These are phyloP conservation scores for Hypoxylon fragiforme DNA, from an alignment of 495 filamentous ascomycete species.

Conservation along the genomic window DNA sequence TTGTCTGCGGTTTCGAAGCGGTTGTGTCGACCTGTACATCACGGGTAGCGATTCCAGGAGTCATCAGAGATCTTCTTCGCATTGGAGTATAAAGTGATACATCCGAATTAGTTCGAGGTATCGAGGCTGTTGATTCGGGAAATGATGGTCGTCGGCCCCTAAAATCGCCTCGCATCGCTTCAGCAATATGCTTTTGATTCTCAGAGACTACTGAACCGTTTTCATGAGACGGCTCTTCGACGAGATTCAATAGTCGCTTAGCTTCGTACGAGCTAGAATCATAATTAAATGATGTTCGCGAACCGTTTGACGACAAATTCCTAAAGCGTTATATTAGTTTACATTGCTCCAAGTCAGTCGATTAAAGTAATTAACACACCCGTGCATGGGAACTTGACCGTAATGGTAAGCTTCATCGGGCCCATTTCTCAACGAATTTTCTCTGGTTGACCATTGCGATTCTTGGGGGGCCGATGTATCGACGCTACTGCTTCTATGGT, in stretches of 20 bases:
- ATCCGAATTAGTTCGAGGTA: conserved; percentile 47
- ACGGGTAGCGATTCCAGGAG: conserved; percentile 52
- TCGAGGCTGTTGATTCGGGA: conserved; percentile 32
- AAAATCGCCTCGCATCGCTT: conserved; percentile 39
- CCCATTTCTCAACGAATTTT: conserved; percentile 15
- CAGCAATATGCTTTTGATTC: conserved; percentile 40
- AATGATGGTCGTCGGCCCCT: conserved; percentile 38
- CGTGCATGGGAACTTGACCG: conserved; percentile 8
- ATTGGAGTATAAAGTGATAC: conserved; percentile 52
- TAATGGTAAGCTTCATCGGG: conserved; percentile 25
- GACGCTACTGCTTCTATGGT: conserved; percentile 17
- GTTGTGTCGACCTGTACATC: conserved; percentile 24
- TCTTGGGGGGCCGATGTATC: conserved; percentile 12
- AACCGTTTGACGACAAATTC: conserved; percentile 35
- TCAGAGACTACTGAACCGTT: conserved; percentile 40
- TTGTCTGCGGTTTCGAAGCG: conserved; percentile 34
- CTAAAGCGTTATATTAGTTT: conserved; percentile 16
- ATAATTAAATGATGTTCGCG: conserved; percentile 47
- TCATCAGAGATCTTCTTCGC: conserved; percentile 51
- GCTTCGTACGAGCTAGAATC: conserved; percentile 48
- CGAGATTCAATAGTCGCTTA: conserved; percentile 45
- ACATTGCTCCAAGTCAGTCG: not conserved
- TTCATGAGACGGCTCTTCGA: conserved; percentile 40
- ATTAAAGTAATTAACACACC: conserved; percentile 11
- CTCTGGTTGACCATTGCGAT: conserved; percentile 17